Base-by-base conservation (phyloP, 2,329 filamentous ascomycete genomes). In the Phialemonium atrogriseum region DNA sequence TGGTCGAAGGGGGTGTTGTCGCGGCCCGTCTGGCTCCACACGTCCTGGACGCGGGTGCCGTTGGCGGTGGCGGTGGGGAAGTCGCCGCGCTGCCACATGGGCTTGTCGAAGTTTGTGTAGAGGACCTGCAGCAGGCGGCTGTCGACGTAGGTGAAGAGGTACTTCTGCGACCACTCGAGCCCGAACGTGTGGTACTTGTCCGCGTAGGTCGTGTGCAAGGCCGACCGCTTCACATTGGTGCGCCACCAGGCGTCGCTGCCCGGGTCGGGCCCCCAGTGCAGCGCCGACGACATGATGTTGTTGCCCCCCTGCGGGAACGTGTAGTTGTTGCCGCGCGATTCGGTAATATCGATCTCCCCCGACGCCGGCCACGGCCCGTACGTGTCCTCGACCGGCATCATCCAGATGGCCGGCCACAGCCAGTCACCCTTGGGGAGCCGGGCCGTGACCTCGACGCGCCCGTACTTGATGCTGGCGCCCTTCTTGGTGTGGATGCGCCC, bases 401-500 rank as follows among this genome's bases (percentile, higher is more conserved):
- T 84, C 82, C 83, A 88, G 48, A 93, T 89, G n/a, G 84, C 84
- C 3, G 85, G 85, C 85, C 85, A 91, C 9, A 93, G 68, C 85
- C 85, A 91, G 59, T 91, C 84, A 33, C 85, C 85, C 28, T 64
- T 56, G 5, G 85, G 84, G 17, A 91, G 60, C 56, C 80, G 80
- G 16, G 85, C 85, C 2, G 70, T 77, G 5, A 93, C 84, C 52
- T 93, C 83, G 32, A 93, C 70, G 25, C 83, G 80, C 28, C 85
- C 85, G 51, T 84, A 93, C 56, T 77, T 84, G 63, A 93, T 84
- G 11, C 60, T 69, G 6, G 76, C 76, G 11, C 79, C 74, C 25
- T 72, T 72, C 50, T 73, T 80, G 35, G 82, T 88, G 59, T 79
- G 81, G 59, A 93, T 76, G 38, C 85, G 80, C 6, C 76, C 85